phyloP scores from a whole-genome alignment of 345 rosid genomes.

The Garcia nutans region DNA sequence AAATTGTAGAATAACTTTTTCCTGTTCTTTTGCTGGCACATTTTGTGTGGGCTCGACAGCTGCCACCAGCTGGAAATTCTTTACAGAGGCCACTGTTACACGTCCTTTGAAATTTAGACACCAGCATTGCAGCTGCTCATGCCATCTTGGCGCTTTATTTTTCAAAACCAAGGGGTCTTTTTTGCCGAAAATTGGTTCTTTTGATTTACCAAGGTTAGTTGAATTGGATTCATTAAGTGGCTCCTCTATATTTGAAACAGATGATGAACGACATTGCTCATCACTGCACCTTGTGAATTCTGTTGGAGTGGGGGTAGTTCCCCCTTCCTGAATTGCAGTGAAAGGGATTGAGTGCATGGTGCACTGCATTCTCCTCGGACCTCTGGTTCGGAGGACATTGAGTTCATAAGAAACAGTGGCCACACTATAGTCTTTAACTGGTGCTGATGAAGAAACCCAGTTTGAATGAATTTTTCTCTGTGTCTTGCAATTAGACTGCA shows the following conservation, averaged over 20 bases:
- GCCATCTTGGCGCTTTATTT: constrained; percentile 97
- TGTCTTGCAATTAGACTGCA: constrained; percentile 29
- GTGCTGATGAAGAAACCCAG: constrained; percentile 45
- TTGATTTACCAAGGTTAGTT: constrained; percentile 29
- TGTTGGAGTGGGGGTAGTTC: constrained; percentile 49
- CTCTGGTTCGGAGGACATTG: constrained; percentile 78
- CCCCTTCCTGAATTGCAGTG: constrained; percentile 68
- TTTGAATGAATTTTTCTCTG: constrained; percentile 36
- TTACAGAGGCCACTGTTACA: constrained; percentile 88
- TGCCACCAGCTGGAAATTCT: constrained; percentile 89
- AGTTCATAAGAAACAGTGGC: constrained; percentile 72
- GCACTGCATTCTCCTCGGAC: constrained; percentile 93
- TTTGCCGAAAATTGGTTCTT: constrained; percentile 10
- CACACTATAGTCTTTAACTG: constrained; percentile 40
- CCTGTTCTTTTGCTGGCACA: constrained; percentile 61
- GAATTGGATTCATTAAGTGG: constrained; percentile 39
- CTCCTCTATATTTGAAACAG: constrained; percentile 41
- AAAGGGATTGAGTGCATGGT: constrained; percentile 58
- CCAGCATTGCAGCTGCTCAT: constrained; percentile 94
- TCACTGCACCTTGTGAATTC: constrained; percentile 36
- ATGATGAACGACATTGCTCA: constrained; percentile 18
- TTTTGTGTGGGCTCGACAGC: constrained; percentile 49
- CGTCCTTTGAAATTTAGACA: constrained; percentile 90
- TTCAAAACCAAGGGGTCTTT: constrained; percentile 59
- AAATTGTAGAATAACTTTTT: constrained; percentile 77